Evolutionary conservation across 805 yeast genomes (phyloP), one percentile per base, ranked within the genome.

Genomic region (Saturnispora ahearnii): DNA sequence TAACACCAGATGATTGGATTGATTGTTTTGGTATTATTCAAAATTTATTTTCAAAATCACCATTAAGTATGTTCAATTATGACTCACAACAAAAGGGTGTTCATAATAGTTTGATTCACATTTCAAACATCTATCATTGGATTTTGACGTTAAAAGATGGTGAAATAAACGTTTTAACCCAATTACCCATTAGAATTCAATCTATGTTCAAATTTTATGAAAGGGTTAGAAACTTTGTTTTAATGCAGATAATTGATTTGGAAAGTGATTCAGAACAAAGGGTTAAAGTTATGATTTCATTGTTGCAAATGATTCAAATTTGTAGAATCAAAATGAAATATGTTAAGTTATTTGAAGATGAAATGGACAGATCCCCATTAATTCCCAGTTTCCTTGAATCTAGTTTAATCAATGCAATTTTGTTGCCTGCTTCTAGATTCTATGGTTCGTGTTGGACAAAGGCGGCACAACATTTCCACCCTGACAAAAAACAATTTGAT

Each of bases 311-410:
- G 69, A 64, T 85, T 31, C 82, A 84, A 37, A 75, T 84, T 32
- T 68, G 80, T 36, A 74, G 86, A 50, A 65, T 83, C 56, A 80
- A 87, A 61, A 89, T 88, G 90, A 67, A 70, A 24, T 64, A 71
- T 15, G 64, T 75, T 24, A 78, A 75, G 44, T 59, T 81, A 37
- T 77, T 77, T 54, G 51, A 53, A 4, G 52, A 45, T 21, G 50
- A 44, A 12, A 12, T 29, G 6, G 50, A 51, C 9, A 48, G 73
- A 38, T 70, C 76, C 2, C 73, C 80, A 7, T 75, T 71, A 54
- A 75, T 90, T 18, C 96, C 97, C 4, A 84, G 96, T 1, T 83
- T 89, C 62, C 73, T 91, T 49, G 98, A 91, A 63, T 73, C 89
- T 3, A 87, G 93, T 12, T 70, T 90, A 33, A 71, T 77, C 0